A percentile compares a stretch with the other conserved stretches of the same genome.
These are phyloP conservation scores for Trifolium dubium DNA, from an alignment of 306 rosid genomes.

Conservation along the genomic window DNA sequence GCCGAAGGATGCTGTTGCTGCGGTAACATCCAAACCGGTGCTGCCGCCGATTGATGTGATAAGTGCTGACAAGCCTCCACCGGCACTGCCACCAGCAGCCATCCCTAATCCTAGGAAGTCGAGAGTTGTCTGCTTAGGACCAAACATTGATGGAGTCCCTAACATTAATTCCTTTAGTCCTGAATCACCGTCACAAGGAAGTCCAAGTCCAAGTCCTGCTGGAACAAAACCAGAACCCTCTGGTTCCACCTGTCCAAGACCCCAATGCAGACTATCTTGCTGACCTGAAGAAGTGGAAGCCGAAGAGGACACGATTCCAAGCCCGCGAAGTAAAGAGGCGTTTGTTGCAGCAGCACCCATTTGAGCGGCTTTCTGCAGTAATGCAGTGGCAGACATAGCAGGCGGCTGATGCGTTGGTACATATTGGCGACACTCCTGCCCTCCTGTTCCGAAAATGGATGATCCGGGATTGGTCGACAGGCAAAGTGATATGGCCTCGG, in stretches of 20 bases:
- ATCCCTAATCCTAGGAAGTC: slow-evolving; percentile 93
- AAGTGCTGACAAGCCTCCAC: slow-evolving; percentile 69
- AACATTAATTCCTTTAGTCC: slow-evolving; percentile 83
- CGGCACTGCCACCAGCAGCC: slow-evolving; percentile 76
- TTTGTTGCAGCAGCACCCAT: slow-evolving; percentile 82
- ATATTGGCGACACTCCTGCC: slow-evolving; percentile 69
- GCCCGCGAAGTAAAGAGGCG: slow-evolving; percentile 74
- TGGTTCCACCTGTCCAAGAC: slow-evolving; percentile 51
- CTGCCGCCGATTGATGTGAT: slow-evolving; percentile 77
- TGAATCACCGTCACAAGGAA: slow-evolving; percentile 66
- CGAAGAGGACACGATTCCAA: slow-evolving; percentile 74
- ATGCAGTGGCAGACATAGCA: slow-evolving; percentile 90
- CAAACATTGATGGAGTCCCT: slow-evolving; percentile 76
- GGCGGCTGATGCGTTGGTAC: slow-evolving; percentile 70
- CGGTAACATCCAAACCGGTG: slow-evolving; percentile 66
- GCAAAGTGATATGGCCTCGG: slow-evolving; percentile 78
- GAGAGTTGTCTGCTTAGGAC: slow-evolving; percentile 89
- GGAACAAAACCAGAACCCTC: slow-evolving; percentile 49
- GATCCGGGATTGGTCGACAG: slow-evolving; percentile 69
- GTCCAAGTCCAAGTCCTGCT: slow-evolving; percentile 80
- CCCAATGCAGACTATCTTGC: slow-evolving; percentile 68
- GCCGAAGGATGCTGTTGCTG: slow-evolving; percentile 64
- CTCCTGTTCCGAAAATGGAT: slow-evolving; percentile 65
- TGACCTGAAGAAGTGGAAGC: slow-evolving; percentile 54
- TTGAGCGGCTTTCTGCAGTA: slow-evolving; percentile 95